Evolutionary conservation across 2,329 filamentous ascomycete species (phyloP), one percentile per base, ranked within the genome.

Genomic region (Cadophora sp.): DNA sequence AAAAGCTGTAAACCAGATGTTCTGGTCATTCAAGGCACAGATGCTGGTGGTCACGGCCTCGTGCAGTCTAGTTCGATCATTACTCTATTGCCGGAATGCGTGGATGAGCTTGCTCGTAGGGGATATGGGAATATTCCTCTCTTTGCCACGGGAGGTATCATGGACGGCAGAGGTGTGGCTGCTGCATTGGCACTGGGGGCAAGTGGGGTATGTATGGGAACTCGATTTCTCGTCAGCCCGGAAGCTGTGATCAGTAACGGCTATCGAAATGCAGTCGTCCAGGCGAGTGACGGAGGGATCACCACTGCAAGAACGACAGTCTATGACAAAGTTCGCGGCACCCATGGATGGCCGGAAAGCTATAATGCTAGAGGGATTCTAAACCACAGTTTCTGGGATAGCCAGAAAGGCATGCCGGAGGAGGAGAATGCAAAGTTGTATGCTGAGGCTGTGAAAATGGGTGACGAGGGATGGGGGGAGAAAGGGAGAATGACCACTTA

Each of bases 311-410:
- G 84, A 60, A 84, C 83, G 2, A 83, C 80, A 48, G 75, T 87
- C 0, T 87, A 86, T 73, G 85, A 87, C 76, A 75, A 73, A 4
- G 74, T 86, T 5, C 76, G 87, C 4, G 87, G 86, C 0, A 90
- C 86, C 0, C 81, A 79, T 22, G 83, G 82, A 1, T 91, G 89
- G 89, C 86, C 87, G 0, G 77, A 78, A 43, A 78, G 78, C 16
- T 89, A 89, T 74, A 84, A 87, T 76, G 88, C 83, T 0, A 79
- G 89, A n/a, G 86, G 84, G 0, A 79, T 91, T 2, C 76, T 86
- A 7, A 91, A 91, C 73, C 76, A 79, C 71, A 89, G 83, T 66
- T 87, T 79, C 66, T 69, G 76, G 62, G 83, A 86, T 70, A 72
- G 78, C 29, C 69, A 78, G 26, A 73, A 73, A 27, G 81, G 81